A percentile compares a stretch with the other conserved stretches of the same genome.
Conservation (phyloP, 169 alveolate genomes). For the Babesia bigemina region DNA sequence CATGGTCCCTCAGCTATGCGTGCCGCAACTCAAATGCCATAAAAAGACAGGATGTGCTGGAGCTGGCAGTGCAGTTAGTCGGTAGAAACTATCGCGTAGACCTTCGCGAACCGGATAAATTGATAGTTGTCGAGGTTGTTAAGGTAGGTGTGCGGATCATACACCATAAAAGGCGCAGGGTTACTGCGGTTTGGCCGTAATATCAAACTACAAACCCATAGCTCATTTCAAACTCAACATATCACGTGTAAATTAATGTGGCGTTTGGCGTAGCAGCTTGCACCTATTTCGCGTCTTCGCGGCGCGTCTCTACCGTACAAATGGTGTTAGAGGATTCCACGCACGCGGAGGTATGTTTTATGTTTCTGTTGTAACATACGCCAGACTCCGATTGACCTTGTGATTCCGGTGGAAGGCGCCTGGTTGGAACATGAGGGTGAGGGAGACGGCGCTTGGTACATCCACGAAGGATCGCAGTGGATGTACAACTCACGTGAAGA, state of each 20-base stretch:
- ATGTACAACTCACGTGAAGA: conserved; percentile 69
- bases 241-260: conserved; percentile 30
- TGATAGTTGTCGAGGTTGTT: conserved; percentile 70
- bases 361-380: no score
- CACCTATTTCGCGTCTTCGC: not conserved
- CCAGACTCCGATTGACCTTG: conserved; percentile 18
- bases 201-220: conserved; percentile 50
- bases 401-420: conserved; percentile 22
- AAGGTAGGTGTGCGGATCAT: conserved; percentile 58
- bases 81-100: conserved; percentile 73
- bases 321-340: conserved; percentile 29
- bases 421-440: conserved; percentile 47
- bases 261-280: not conserved
- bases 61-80: conserved; percentile 60
- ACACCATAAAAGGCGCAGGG: conserved; percentile 52
- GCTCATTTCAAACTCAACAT: conserved; percentile 65
- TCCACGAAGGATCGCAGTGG: conserved; percentile 73
- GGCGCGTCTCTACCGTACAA: conserved; percentile 1
- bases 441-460: conserved; percentile 69
- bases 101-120: conserved; percentile 69
- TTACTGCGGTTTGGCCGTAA: conserved; percentile 57
- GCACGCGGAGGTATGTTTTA: conserved; percentile 14
- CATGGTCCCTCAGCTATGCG: conserved; percentile 75
- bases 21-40: conserved; percentile 72
- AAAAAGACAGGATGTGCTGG: conserved; percentile 60